Evolutionary conservation across 2,329 filamentous ascomycete genomes (phyloP).

Genomic region (Trichoderma sp.): DNA sequence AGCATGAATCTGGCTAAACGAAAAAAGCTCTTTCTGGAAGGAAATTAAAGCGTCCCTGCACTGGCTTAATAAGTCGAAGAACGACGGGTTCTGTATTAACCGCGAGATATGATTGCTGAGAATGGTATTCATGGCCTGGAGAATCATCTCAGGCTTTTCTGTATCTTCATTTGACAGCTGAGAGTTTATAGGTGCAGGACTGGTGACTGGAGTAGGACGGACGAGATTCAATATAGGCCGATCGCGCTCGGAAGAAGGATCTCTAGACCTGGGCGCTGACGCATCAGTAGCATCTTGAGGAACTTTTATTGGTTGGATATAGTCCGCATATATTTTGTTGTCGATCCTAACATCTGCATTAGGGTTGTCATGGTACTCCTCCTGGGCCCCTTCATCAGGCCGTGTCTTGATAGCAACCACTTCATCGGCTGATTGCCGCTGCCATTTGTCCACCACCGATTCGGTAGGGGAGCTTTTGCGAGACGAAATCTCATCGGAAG

Average conservation of each 20-base stretch:
- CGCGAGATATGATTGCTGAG: no score
- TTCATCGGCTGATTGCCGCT: neutral
- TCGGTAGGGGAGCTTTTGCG: neutral
- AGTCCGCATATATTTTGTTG: neutral
- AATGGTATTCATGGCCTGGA: no score
- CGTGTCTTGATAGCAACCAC: neutral
- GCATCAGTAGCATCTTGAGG: neutral
- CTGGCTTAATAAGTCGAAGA: no score
- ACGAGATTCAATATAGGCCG: neutral
- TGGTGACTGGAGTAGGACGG: neutral
- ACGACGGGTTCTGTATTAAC: no score
- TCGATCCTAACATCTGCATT: neutral
- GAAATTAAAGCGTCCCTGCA: no score
- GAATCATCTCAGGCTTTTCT: neutral
- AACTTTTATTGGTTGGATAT: neutral
- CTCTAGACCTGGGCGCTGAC: rapidly evolving
- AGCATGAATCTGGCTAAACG: no score
- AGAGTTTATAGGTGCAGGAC: neutral
- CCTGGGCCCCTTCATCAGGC: neutral
- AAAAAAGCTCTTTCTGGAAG: no score
- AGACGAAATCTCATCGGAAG: neutral
- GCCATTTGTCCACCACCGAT: neutral
- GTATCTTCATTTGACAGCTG: neutral
- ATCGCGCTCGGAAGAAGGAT: neutral
- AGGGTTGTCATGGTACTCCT: neutral